A percentile compares a stretch with the other conserved stretches of the same genome.
Conservation (phyloP, 768 basidiomycete genomes). For the Mrakia hoshinonis region DNA sequence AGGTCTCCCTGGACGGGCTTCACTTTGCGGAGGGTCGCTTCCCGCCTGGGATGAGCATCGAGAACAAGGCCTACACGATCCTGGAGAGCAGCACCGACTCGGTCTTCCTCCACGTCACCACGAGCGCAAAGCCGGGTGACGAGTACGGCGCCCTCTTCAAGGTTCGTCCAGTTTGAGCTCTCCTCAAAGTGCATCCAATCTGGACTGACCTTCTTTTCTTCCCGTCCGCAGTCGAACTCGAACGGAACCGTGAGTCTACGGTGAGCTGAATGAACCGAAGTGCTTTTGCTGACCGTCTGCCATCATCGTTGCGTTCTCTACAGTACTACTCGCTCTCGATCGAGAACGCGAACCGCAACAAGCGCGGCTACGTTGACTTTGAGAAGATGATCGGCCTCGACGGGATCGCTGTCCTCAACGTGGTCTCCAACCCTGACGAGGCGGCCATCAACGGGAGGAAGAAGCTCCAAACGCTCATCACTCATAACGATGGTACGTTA, state of each 20-base stretch:
- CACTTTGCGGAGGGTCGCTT: conserved; percentile 78
- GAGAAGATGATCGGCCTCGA: conserved; percentile 95
- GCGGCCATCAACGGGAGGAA: conserved; percentile 65
- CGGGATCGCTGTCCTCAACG: conserved; percentile 86
- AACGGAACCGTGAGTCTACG: conserved; percentile 60
- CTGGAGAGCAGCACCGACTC: conserved; percentile 88
- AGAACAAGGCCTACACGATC: conserved; percentile 81
- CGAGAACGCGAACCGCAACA: conserved; percentile 84
- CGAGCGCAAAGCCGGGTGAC: conserved; percentile 61
- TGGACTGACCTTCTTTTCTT: not conserved
- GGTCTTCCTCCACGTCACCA: conserved; percentile 92
- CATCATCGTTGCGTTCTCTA: not conserved
- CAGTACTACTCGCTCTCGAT: conserved; percentile 75
- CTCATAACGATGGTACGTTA: conserved; percentile 86
- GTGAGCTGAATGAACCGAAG: not conserved
- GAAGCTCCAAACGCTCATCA: conserved; percentile 73
- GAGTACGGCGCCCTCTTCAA: conserved; percentile 74
- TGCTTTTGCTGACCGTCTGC: not conserved
- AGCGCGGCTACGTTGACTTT: conserved; percentile 82
- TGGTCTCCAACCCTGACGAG: conserved; percentile 72
- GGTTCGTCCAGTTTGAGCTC: not conserved
- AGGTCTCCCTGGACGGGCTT: conserved; percentile 85
- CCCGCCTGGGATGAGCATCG: conserved; percentile 80
- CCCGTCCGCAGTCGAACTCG: conserved; percentile 76
- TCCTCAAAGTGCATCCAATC: not conserved